phyloP scores from a whole-genome alignment of 371 early-diverging fungal genomes.

The Enterospora canceri region DNA sequence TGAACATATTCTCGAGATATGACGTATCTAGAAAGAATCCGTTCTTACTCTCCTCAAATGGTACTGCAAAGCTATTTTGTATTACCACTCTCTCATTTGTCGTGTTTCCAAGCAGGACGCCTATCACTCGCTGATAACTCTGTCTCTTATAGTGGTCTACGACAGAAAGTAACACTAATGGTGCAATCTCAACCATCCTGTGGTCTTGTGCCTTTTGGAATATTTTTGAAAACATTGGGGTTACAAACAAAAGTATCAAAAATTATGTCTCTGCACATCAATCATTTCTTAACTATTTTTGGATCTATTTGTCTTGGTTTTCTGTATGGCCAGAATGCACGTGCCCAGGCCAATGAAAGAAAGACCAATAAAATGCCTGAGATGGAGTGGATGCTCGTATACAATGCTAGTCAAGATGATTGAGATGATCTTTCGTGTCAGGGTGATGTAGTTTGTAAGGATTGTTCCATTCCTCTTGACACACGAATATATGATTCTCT shows the following conservation, averaged over 20 bases:
- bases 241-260: neutral
- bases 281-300: neutral
- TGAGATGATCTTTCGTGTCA: slow-evolving; percentile 82
- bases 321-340: neutral
- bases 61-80: slow-evolving; percentile 94
- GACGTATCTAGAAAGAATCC: slow-evolving; percentile 98
- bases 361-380: slow-evolving; percentile 1
- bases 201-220: neutral
- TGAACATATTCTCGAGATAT: slow-evolving; percentile 92
- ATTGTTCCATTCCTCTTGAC: slow-evolving; percentile 76
- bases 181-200: slow-evolving; percentile 73
- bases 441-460: slow-evolving; percentile 74
- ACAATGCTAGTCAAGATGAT: slow-evolving; percentile 71
- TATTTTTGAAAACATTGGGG: neutral
- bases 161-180: slow-evolving; percentile 86
- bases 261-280: too few relatives aligned
- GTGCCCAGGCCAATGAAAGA: slow-evolving; percentile 6
- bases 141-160: slow-evolving; percentile 96
- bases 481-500: slow-evolving; percentile 83
- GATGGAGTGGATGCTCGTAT: slow-evolving; percentile 17
- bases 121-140: slow-evolving; percentile 82
- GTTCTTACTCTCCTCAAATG: slow-evolving; percentile 77
- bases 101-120: slow-evolving; percentile 85
- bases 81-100: slow-evolving; percentile 73
- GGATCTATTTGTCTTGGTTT: neutral